Conservation (phyloP, 2,329 filamentous ascomycete species). For the Fusarium secorum region DNA sequence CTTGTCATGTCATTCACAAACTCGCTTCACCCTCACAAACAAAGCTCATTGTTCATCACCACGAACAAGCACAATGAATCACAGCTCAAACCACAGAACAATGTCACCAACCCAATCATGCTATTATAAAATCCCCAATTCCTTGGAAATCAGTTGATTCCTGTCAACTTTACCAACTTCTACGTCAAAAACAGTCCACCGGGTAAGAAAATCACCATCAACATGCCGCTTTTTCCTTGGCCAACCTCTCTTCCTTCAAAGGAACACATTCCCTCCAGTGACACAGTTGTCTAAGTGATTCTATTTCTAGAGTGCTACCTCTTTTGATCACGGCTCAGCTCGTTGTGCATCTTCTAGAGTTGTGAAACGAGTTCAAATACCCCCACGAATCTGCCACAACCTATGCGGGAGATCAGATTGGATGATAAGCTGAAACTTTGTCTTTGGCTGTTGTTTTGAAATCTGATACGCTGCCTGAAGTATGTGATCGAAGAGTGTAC, state of each 20-base stretch:
- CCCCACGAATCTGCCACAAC: accelerated
- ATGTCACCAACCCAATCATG: neutral
- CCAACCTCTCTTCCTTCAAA: neutral
- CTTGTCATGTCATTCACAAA: neutral
- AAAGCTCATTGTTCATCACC: neutral
- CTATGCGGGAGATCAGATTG: accelerated
- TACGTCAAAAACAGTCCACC: neutral
- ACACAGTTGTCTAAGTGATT: accelerated
- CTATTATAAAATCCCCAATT: neutral
- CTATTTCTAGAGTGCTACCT: accelerated
- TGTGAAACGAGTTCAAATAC: accelerated
- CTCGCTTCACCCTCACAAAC: neutral
- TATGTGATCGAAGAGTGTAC: too few relatives aligned
- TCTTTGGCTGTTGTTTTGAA: accelerated
- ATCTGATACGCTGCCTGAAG: accelerated
- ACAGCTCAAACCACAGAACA: neutral
- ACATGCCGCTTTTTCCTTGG: neutral
- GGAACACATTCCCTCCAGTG: neutral
- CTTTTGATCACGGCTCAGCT: accelerated
- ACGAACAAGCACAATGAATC: neutral
- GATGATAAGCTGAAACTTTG: accelerated
- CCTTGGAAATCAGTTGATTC: neutral
- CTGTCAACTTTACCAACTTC: neutral
- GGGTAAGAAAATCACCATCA: neutral
- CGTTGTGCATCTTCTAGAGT: accelerated